A percentile compares a stretch with the other conserved stretches of the same genome.
These are phyloP conservation scores for Mucor ambiguus DNA, from an alignment of 371 early-diverging fungal species.

Conservation along the genomic window DNA sequence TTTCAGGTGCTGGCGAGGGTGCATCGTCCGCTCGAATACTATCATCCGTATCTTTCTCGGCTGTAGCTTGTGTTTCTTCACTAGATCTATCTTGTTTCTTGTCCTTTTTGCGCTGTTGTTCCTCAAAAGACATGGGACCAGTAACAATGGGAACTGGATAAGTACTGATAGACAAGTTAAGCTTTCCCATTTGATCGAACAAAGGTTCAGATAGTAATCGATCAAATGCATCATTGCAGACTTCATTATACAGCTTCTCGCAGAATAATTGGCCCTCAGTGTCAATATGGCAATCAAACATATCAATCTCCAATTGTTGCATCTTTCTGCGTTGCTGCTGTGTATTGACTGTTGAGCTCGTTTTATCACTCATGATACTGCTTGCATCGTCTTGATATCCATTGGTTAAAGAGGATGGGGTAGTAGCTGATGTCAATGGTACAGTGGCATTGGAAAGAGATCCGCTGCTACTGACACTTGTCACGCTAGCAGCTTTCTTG, in stretches of 20 bases:
- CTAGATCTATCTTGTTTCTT: neutral
- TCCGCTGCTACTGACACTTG: constrained; percentile 9
- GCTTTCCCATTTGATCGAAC: constrained; percentile 40
- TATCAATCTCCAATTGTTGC: constrained; percentile 14
- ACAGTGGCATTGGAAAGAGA: neutral
- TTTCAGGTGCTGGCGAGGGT: neutral
- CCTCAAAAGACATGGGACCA: constrained; percentile 8
- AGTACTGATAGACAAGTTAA: constrained; percentile 22
- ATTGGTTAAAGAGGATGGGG: neutral
- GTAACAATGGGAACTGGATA: constrained; percentile 14
- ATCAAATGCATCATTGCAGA: constrained; percentile 33
- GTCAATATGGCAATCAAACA: constrained; percentile 32
- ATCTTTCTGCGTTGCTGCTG: constrained; percentile 15
- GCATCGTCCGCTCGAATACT: neutral
- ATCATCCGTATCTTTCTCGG: neutral
- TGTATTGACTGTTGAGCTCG: constrained; percentile 1
- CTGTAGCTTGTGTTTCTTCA: neutral
- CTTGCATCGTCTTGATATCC: constrained; percentile 3
- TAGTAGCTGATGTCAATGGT: neutral
- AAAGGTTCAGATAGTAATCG: constrained; percentile 43
- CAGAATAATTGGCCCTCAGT: constrained; percentile 31
- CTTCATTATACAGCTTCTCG: constrained; percentile 27
- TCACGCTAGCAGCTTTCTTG: constrained; percentile 5
- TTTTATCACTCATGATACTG: constrained; percentile 11
- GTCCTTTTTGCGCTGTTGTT: neutral